Evolutionary conservation across 305 asterid species (phyloP), one percentile per base, ranked within the genome.

Genomic region (Fraxinus xanthoxyloides): DNA sequence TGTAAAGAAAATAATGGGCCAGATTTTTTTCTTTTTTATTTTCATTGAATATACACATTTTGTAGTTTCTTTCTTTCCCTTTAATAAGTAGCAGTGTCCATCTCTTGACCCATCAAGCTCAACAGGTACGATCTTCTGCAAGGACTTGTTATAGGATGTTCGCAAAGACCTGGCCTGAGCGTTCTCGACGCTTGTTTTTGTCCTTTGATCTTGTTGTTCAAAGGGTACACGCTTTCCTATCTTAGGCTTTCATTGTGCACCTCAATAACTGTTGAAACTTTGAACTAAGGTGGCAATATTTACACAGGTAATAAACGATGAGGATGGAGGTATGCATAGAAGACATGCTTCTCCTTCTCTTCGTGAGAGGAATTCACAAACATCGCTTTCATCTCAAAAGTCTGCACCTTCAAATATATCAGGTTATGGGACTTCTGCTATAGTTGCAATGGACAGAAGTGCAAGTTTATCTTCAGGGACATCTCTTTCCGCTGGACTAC

Each of bases 121-220:
- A 82, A 85, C 91, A 96, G 99, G 99, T 96, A 43, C 93, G 99
- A 72, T 93, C 99, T 82, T 93, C 97, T 86, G 99, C 99, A 78
- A 94, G 99, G 91, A 88, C 95, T 74, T 94, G 97, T 83, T 96
- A 91, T 85, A 91, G 97, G 89, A 91, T 96, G 98, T 96, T 93
- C 85, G 94, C 98, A n/a, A 94, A 90, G 89, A 96, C 99, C 78
- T 96, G 99, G 99, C 97, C 99, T 38, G 98, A 96, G 78, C 98
- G 99, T 72, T 93, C 99, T 12, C 90, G 99, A 78, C 97, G 98
- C 78, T 79, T 96, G 88, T 96, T 93, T 88, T 84, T 84, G 86
- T 85, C 97, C 82, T 96, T 96, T 34, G 99, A 96, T 89, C 95
- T 97, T 83, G 98, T 88, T 82, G 97, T 94, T 84, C 99, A 94